Evolutionary conservation across 2,329 filamentous ascomycete species (phyloP), one percentile per base, ranked within the genome.

Genomic region (Fusarium heterosporum): DNA sequence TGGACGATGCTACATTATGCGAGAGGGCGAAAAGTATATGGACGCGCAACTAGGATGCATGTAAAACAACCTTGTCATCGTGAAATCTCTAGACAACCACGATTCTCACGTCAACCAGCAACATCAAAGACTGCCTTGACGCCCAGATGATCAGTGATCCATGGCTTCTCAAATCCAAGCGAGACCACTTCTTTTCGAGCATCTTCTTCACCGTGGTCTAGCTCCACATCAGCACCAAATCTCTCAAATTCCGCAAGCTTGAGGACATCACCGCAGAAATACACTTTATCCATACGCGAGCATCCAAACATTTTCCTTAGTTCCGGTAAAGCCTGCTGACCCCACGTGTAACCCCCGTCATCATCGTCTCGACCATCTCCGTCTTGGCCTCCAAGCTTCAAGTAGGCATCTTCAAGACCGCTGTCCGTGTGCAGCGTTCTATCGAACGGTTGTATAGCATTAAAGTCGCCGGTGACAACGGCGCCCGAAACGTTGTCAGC

Each of bases 381-480:
- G 59, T 87, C 85, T 36, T 75, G 51, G 0, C 84, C 85, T 0
- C 85, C 85, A 4, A 80, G 77, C 55, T 81, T 79, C 4, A 88
- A 77, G 64, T 82, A 88, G 0, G 83, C 81, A 66, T 88, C 86
- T 32, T 79, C 76, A 3, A 88, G 79, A 0, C 72, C 65, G 54
- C 85, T 84, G 1, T 85, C 81, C 0, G 69, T 66, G 52, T 84
- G 84, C 10, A 87, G 71, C 1, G 76, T 78, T 10, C 72, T 70
- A 69, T 88, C 86, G 53, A 85, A 86, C 0, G 79, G 78, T 62
- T 87, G 79, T 30, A 88, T 86, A 22, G 86, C 85, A 62, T 89
- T 89, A 41, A 87, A 79, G 69, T 88, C 85, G 1, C 86, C 86
- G 0, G 83, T 84, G 4, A 84, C 68, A 1, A 87, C 55, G 1